Evolutionary conservation across 2,329 filamentous ascomycete genomes (phyloP).

Genomic region (Xylaria sp.): DNA sequence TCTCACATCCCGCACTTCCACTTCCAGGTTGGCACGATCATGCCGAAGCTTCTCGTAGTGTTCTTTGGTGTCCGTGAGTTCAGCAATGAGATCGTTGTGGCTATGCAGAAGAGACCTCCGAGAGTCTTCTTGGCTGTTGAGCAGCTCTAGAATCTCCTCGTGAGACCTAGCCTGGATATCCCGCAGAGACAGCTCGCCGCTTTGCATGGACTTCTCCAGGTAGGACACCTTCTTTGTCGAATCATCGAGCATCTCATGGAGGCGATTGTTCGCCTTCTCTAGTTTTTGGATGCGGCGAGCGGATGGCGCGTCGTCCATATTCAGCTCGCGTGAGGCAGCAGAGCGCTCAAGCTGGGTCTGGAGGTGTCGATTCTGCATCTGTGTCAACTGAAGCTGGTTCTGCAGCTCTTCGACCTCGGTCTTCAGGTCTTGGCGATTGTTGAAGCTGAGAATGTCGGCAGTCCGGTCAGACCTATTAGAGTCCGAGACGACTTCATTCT

Average conservation of each 20-base stretch:
- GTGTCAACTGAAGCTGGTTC: conserved; percentile 85
- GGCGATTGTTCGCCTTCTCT: conserved; percentile 82
- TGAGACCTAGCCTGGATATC: conserved; percentile 92
- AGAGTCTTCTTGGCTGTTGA: conserved; percentile 89
- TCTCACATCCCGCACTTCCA: conserved; percentile 77
- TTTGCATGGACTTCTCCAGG: conserved; percentile 79
- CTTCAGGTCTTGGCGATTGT: conserved; percentile 85
- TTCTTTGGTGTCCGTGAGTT: conserved; percentile 79
- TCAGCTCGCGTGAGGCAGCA: conserved; percentile 55
- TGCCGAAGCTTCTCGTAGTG: conserved; percentile 85
- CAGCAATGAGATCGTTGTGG: conserved; percentile 79
- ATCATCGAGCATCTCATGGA: conserved; percentile 93
- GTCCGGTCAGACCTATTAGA: conserved; percentile 82
- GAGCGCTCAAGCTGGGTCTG: conserved; percentile 76
- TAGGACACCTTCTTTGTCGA: conserved; percentile 87
- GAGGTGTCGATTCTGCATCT: conserved; percentile 93
- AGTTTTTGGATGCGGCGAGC: conserved; percentile 80
- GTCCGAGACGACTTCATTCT: conserved; percentile 59
- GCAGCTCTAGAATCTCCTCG: conserved; percentile 85
- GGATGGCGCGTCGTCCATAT: conserved; percentile 71
- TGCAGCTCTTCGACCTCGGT: conserved; percentile 87
- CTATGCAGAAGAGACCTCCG: conserved; percentile 73
- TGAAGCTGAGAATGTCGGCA: conserved; percentile 75
- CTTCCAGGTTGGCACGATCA: conserved; percentile 70
- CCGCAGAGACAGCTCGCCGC: conserved; percentile 79